Evolutionary conservation across 768 basidiomycete species (phyloP), one percentile per base, ranked within the genome.

Genomic region (Leccinum subgranulosum): DNA sequence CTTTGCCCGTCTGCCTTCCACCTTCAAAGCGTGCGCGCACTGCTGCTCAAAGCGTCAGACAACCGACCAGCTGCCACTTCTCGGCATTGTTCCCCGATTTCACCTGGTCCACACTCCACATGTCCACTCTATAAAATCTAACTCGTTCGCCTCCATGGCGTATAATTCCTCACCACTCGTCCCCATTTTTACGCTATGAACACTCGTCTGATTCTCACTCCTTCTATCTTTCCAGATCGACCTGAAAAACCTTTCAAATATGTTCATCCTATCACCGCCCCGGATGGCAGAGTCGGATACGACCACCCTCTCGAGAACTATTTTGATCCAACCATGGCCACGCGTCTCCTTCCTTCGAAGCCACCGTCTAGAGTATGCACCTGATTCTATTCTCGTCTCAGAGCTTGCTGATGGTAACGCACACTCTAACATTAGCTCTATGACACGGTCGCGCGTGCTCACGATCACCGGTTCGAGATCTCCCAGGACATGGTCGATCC

Each of bases 401-500:
- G 6, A 3, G 6, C 10, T 36, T 31, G n/a, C 36, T 33, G 19
- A 6, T 57, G 2, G 27, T 23, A 53, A 51, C 31, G 17, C 47
- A 25, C 21, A 3, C 53, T 19, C 33, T 55, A 12, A 52, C 54
- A 52, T 6, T 49, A 72, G 71, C 64, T 73, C 33, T 72, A 73
- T 51, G 64, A 70, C 10, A 57, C 72, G 14, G 51, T 73, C 23
- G 72, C 72, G 33, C 56, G 51, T 45, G 61, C 66, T 4, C 63
- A 70, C 25, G 72, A 73, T 62, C 45, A 58, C 31, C 64, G 45
- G 31, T 66, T 61, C 53, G 46, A 59, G 23, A 46, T 61, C 23
- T 27, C 54, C 2, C 49, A 47, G 7, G 54, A 55, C 51, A 47
- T 53, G 54, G 41, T 61, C 59, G 62, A 60, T 58, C 62, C 45